phyloP scores from a whole-genome alignment of 108 stramenopile species.

The Cyclotella cryptica region DNA sequence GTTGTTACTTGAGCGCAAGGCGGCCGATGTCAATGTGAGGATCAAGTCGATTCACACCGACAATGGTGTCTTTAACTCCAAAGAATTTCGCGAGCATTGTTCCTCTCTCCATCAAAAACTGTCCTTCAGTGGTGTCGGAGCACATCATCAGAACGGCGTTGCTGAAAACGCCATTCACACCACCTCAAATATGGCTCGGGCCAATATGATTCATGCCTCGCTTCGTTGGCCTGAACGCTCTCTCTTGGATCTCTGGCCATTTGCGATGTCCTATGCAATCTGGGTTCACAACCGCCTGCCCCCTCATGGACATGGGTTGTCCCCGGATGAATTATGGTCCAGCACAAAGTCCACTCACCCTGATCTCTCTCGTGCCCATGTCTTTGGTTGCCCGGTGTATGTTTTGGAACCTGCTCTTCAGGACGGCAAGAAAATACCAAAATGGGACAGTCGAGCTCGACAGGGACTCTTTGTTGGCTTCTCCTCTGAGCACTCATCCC shows the following conservation, averaged over 20 bases:
- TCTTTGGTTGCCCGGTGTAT: too few relatives aligned
- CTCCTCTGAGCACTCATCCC: too few relatives aligned
- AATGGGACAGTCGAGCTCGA: too few relatives aligned
- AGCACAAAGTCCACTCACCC: not conserved
- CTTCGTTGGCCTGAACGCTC: constrained; percentile 55
- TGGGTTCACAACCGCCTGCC: constrained; percentile 41
- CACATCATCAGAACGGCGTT: too few relatives aligned
- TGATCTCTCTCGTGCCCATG: constrained; percentile 6
- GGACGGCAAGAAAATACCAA: too few relatives aligned
- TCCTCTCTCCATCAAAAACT: constrained; percentile 22
- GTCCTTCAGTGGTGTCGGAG: too few relatives aligned
- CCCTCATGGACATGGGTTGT: not conserved
- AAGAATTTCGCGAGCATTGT: constrained; percentile 17
- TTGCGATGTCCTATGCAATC: constrained; percentile 54
- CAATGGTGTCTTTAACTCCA: constrained; percentile 42
- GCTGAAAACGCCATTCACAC: too few relatives aligned
- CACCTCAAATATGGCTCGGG: constrained; percentile 46
- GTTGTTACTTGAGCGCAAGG: constrained; percentile 31
- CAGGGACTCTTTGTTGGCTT: too few relatives aligned
- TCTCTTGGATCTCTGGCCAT: constrained; percentile 51
- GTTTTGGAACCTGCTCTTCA: too few relatives aligned
- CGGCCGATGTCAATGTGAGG: constrained; percentile 16
- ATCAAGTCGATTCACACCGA: constrained; percentile 50
- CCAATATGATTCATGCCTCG: constrained; percentile 52
- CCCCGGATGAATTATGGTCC: not conserved